Base-by-base conservation (phyloP, 1,284 basidiomycete genomes). In the Xerocomus nothofagi region DNA sequence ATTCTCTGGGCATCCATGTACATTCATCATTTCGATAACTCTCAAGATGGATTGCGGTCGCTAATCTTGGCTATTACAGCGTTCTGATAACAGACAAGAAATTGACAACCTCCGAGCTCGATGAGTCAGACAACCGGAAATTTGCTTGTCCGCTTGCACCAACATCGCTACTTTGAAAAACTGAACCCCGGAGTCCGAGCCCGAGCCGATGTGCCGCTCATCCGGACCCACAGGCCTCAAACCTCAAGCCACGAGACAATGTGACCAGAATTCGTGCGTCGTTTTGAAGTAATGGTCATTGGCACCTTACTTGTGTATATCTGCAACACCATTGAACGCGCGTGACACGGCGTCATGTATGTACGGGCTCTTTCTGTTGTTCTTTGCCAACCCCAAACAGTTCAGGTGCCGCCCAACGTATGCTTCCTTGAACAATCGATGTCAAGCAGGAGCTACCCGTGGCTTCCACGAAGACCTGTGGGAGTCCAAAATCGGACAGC, bases 401-500 rank as follows among this genome's bases (percentile, higher is more conserved):
- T 23, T 66, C 62, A 0, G 64, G 64, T 20, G 62, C 61, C 23
- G 53, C 53, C 62, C 64, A 63, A 6, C 62, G 64, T 14, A 71
- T 47, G 3, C 65, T 60, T 17, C 64, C 60, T 14, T 44, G 46
- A 9, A 58, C 18, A 7, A 63, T 63, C 11, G 69, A 70, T 1
- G 62, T 63, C 44, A 62, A 52, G 40, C 63, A 63, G 0, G 67
- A 63, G 1, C 57, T 59, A 7, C 61, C 63, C 21, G 62, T 60
- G 12, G 63, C 51, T 30, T 71, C 71, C 27, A 61, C 61, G 20
- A 68, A 57, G 42, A 73, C 57, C 27, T 55, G 62, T 18, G 64
- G 65, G 20, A 63, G 56, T 17, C 61, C 62, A 14, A 65, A 63
- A 47, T 66, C 61, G 10, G 60, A 51, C 21, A 66, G 46, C n/a